Percentiles rank a stretch among this genome's conserved stretches.
These are phyloP conservation scores for Gossypium rotundifolium DNA, from an alignment of 345 rosid genomes.

Conservation along the genomic window DNA sequence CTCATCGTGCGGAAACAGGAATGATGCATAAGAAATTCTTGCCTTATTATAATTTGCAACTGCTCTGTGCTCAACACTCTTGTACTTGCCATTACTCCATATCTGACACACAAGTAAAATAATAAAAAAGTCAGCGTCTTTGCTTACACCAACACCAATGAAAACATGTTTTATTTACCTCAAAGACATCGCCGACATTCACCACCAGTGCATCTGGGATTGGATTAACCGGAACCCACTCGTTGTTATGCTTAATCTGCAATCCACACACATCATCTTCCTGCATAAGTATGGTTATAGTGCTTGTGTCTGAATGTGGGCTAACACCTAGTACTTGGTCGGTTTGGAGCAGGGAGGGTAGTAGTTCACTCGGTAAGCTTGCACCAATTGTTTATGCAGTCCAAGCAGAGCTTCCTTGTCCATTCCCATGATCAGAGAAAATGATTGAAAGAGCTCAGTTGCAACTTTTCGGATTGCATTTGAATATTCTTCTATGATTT, in stretches of 20 bases:
- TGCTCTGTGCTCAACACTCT: conserved; percentile 24
- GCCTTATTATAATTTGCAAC: conserved; percentile 12
- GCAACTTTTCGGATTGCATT: conserved; percentile 16
- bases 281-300: conserved; percentile 22
- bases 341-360: conserved; percentile 24
- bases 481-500: conserved; percentile 21
- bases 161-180: conserved; percentile 7
- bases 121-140: neutral
- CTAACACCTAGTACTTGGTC: conserved; percentile 24
- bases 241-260: conserved; percentile 20
- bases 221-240: conserved; percentile 21
- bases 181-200: conserved; percentile 25
- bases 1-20: conserved; percentile 12
- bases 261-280: conserved; percentile 14
- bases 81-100: conserved; percentile 25
- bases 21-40: conserved; percentile 25
- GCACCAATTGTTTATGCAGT: conserved; percentile 19
- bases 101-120: conserved; percentile 1
- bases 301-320: conserved; percentile 25
- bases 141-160: neutral
- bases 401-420: conserved; percentile 18
- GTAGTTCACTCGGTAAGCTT: conserved; percentile 22
- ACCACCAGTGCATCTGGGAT: conserved; percentile 25
- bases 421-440: conserved; percentile 27
- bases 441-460: conserved; percentile 15